Evolutionary conservation across 768 basidiomycete genomes (phyloP), one percentile per base, ranked within the genome.

Genomic region (Xerocomus potaroensis): DNA sequence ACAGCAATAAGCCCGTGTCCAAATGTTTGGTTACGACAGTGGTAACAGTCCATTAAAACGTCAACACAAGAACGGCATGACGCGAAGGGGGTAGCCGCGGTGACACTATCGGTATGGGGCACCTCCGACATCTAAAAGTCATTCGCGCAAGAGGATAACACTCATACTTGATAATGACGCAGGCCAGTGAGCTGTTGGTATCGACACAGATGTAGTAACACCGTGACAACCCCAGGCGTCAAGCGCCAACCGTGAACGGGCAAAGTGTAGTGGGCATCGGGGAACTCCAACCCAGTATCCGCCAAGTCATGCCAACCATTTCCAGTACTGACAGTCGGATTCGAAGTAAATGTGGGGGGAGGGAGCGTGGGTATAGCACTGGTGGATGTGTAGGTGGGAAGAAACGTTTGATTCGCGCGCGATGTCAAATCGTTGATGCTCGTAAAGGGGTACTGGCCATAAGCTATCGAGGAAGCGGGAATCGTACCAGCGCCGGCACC

Each of bases 321-420:
- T 12, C 74, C 76, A 1, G 68, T 61, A 44, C 64, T 69, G 29
- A 75, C 73, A 5, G 75, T 72, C 9, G 61, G 62, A 11, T 47
- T 65, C 2, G 69, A 61, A 1, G 79, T 76, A 66, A 79, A 76
- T 0, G 77, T 78, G 7, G 76, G 73, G 8, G 72, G 71, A 12
- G 80, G 74, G 27, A 87, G 68, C 0, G 82, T 84, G 49, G 75
- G 69, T 37, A 81, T 65, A 3, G 77, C 56, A 11, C 74, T 79
- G 5, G 83, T 85, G 23, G 73, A 72, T 6, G 84, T 86, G 59
- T 85, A 87, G 29, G 80, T 80, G 8, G 84, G 83, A 23, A 86
- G 59, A 16, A 71, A 48, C 24, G 60, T 51, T 32, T 60, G 54
- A 9, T 63, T 61, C 49, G 71, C 71, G 22, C 64, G 57, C 1